Evolutionary conservation across 371 early-diverging fungal genomes (phyloP).

Genomic region (Gilbertella persicaria): DNA sequence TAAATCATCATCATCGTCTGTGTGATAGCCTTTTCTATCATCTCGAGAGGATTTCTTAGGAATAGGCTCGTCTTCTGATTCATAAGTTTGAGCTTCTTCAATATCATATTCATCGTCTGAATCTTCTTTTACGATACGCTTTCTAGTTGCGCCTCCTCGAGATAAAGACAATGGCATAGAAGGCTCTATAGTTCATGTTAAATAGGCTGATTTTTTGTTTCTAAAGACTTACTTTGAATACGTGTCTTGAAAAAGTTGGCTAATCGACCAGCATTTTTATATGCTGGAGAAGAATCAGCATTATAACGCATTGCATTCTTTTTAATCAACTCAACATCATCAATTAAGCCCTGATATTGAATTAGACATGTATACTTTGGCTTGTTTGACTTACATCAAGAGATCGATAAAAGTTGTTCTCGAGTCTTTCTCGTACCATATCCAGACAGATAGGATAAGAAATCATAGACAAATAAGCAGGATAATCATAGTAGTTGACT

Average conservation of each 20-base stretch:
- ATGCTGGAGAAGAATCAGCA: conserved; percentile 59
- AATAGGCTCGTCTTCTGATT: conserved; percentile 32
- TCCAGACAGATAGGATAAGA: conserved; percentile 76
- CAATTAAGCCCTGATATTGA: conserved; percentile 55
- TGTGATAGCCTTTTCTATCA: conserved; percentile 28
- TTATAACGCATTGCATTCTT: conserved; percentile 73
- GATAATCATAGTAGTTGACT: conserved; percentile 68
- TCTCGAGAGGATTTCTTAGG: conserved; percentile 23
- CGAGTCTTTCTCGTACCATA: conserved; percentile 56
- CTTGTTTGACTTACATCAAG: conserved; percentile 19
- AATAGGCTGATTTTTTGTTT: too few species aligned
- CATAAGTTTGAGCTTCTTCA: conserved; percentile 25
- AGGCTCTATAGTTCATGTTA: too few species aligned
- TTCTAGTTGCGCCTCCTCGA: conserved; percentile 26
- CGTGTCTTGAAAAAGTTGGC: conserved; percentile 59
- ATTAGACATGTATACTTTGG: neutral
- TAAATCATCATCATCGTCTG: conserved; percentile 41
- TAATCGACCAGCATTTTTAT: conserved; percentile 59
- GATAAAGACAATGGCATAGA: conserved; percentile 41
- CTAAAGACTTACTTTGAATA: conserved; percentile 39
- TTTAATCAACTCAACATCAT: conserved; percentile 66
- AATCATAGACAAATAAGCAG: conserved; percentile 63
- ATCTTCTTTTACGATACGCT: conserved; percentile 28
- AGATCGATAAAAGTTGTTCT: conserved; percentile 64
- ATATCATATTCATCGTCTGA: conserved; percentile 55